Percentiles rank a stretch among this genome's conserved stretches.
Evolutionary conservation across 2,329 filamentous ascomycete species (phyloP).

Genomic region (Peltaster fructicola): DNA sequence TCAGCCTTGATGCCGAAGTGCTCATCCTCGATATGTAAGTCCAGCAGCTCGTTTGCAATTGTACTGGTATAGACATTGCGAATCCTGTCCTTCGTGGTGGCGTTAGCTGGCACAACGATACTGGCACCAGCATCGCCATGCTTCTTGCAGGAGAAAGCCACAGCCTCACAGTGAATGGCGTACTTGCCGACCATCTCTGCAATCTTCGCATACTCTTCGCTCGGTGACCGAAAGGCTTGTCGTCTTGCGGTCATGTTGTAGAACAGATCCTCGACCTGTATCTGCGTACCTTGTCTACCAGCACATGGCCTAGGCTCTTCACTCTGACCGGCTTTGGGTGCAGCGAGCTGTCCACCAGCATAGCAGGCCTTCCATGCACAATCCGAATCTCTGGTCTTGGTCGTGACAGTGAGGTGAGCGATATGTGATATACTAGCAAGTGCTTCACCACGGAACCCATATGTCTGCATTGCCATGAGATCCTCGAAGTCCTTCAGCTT

Average conservation of each 20-base stretch:
- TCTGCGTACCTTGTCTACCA: slow-evolving; percentile 78
- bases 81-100: slow-evolving; percentile 64
- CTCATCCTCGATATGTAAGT: slow-evolving; percentile 52
- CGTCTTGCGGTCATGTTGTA: slow-evolving; percentile 87
- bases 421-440: slow-evolving; percentile 97
- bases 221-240: slow-evolving; percentile 73
- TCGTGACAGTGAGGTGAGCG: slow-evolving; percentile 86
- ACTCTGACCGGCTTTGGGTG: slow-evolving; percentile 73
- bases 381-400: slow-evolving; percentile 72
- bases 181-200: slow-evolving; percentile 88
- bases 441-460: slow-evolving; percentile 94
- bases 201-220: slow-evolving; percentile 96
- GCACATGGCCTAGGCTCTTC: slow-evolving; percentile 76
- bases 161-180: slow-evolving; percentile 76
- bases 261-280: slow-evolving; percentile 88
- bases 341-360: slow-evolving; percentile 60
- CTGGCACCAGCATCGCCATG: slow-evolving; percentile 72
- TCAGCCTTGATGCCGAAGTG: slow-evolving; percentile 71
- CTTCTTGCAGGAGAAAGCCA: slow-evolving; percentile 94
- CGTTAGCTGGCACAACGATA: slow-evolving; percentile 58
- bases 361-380: slow-evolving; percentile 87
- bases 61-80: slow-evolving; percentile 72
- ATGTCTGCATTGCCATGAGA: slow-evolving; percentile 73
- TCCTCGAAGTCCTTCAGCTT: slow-evolving; percentile 92
- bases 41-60: slow-evolving; percentile 75